phyloP scores from a whole-genome alignment of 1,139 yeast species.

The Hansenula sp. region DNA sequence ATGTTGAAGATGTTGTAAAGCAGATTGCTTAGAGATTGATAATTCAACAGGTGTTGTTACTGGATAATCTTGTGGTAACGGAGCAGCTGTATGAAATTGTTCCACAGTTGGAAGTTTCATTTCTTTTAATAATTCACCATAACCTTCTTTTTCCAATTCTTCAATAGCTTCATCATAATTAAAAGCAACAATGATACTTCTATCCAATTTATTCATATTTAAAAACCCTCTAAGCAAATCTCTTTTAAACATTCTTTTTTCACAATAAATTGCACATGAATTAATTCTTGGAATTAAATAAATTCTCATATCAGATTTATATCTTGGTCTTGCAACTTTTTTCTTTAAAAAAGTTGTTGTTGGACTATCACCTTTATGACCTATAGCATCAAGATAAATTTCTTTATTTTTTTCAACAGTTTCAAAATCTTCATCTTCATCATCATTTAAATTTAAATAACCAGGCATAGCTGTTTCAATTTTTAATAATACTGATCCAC shows the following conservation, averaged over 20 bases:
- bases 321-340: constrained; percentile 38
- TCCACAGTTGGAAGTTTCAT: constrained; percentile 12
- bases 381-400: constrained; percentile 27
- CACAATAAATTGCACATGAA: constrained; percentile 42
- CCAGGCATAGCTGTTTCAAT: constrained; percentile 54
- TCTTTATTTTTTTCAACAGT: constrained; percentile 20
- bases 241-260: constrained; percentile 45
- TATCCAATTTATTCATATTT: constrained; percentile 25
- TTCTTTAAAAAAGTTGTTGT: constrained; percentile 40
- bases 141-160: constrained; percentile 14
- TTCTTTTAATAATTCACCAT: constrained; percentile 7
- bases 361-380: constrained; percentile 37
- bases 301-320: constrained; percentile 39
- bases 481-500: constrained; percentile 46
- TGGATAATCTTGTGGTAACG: neutral
- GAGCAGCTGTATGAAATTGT: constrained; percentile 3
- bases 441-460: constrained; percentile 44
- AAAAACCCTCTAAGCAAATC: constrained; percentile 48
- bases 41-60: neutral
- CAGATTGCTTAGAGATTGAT: constrained; percentile 1
- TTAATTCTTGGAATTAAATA: constrained; percentile 32
- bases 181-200: constrained; percentile 29
- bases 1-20: neutral
- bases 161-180: constrained; percentile 19
- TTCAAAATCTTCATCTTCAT: constrained; percentile 27